Percentiles rank a stretch among this genome's conserved stretches.
phyloP scores from a whole-genome alignment of 352 stramenopile species.

The Phytophthora multivora region DNA sequence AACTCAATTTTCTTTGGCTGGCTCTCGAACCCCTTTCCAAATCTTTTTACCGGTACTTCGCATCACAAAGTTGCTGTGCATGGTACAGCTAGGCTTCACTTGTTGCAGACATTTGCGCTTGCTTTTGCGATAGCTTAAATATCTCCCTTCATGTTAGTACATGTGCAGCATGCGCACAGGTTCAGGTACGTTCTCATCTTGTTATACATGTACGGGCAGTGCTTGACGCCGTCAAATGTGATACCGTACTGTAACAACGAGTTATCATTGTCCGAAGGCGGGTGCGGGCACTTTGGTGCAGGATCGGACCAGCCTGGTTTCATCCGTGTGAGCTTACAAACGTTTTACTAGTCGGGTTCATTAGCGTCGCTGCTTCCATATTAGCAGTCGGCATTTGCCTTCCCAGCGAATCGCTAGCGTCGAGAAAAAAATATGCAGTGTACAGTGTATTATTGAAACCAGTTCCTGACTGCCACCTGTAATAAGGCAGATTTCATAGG shows the following conservation, averaged over 20 bases:
- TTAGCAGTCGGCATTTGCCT: background rate
- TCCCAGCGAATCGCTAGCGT: background rate
- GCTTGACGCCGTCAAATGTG: background rate
- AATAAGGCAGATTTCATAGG: no score
- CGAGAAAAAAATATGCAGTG: no score
- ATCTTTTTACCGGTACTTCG: no score
- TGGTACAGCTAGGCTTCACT: no score
- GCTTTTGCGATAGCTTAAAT: no score
- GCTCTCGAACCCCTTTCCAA: no score
- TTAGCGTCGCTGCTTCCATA: background rate
- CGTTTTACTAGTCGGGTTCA: slow-evolving; percentile 1
- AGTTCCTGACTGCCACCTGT: no score
- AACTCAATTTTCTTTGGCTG: no score
- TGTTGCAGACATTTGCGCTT: no score
- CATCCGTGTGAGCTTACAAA: slow-evolving; percentile 3
- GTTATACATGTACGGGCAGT: background rate
- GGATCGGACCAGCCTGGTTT: background rate
- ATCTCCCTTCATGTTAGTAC: background rate
- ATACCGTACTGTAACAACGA: background rate
- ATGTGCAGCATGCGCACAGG: background rate
- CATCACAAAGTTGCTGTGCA: no score
- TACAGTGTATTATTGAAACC: no score
- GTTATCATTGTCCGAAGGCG: slow-evolving; percentile 6
- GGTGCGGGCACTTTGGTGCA: background rate
- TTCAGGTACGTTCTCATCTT: background rate